Evolutionary conservation across 768 basidiomycete species (phyloP).

Genomic region (Xanthoconium purpureum): DNA sequence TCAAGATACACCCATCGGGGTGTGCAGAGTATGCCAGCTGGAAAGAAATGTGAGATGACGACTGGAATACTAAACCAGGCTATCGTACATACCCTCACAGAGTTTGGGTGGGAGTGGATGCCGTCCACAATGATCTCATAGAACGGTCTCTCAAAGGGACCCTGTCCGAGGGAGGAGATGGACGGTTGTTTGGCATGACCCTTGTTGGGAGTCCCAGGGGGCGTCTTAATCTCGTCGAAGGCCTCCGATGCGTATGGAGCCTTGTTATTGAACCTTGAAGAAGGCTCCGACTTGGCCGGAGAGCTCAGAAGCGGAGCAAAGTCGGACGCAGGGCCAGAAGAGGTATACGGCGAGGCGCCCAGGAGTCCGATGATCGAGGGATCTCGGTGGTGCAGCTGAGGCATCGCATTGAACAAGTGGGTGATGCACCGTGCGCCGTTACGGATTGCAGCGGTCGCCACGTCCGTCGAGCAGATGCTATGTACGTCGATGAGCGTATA

Average conservation of each 20-base stretch:
- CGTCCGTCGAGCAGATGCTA: constrained; percentile 71
- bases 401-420: constrained; percentile 93
- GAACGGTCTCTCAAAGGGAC: constrained; percentile 64
- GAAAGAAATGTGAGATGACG: background rate
- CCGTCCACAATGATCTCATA: constrained; percentile 92
- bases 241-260: constrained; percentile 51
- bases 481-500: background rate
- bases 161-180: constrained; percentile 44
- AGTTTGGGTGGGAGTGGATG: constrained; percentile 87
- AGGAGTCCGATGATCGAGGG: constrained; percentile 89
- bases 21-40: constrained; percentile 82
- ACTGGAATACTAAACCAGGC: background rate
- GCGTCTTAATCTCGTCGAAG: constrained; percentile 55
- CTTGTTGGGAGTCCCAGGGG: constrained; percentile 48
- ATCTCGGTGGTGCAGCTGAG: constrained; percentile 84
- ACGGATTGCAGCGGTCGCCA: constrained; percentile 67
- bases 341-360: constrained; percentile 68
- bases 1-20: constrained; percentile 82
- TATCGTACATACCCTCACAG: constrained; percentile 62
- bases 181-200: constrained; percentile 28
- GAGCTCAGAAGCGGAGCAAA: constrained; percentile 21
- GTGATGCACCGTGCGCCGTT: constrained; percentile 84
- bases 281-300: constrained; percentile 12
- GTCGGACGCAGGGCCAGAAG: constrained; percentile 38
- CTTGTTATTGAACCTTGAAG: constrained; percentile 11